phyloP scores from a whole-genome alignment of 257 asterid species.

The Solanum habrochaites region DNA sequence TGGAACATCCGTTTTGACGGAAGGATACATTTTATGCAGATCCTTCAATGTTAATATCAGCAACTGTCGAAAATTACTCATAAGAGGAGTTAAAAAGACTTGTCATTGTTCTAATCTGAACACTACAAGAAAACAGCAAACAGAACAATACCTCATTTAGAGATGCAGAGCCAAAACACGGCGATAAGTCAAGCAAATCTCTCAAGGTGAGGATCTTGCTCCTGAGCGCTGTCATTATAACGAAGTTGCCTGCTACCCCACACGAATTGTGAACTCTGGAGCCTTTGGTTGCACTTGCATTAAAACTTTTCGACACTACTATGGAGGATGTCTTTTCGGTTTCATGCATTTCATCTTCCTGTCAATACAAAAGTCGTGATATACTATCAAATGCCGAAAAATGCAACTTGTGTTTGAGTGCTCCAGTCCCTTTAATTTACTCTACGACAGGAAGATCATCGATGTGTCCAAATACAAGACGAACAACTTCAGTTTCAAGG shows the following conservation, averaged over 20 bases:
- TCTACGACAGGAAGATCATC: not conserved
- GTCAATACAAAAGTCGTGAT: not conserved
- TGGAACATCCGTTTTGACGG: conserved; percentile 6
- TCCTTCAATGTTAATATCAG: conserved; percentile 58
- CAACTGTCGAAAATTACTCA: conserved; percentile 28
- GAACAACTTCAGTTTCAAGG: not conserved
- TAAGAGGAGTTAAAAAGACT: not conserved
- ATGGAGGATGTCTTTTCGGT: not conserved
- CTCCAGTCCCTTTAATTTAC: not conserved
- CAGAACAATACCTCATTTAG: conserved; percentile 42
- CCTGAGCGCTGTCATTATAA: conserved; percentile 36
- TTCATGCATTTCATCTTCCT: not conserved
- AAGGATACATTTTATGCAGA: conserved; percentile 35
- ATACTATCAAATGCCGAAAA: not conserved
- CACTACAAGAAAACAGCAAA: not conserved
- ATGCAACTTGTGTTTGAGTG: not conserved
- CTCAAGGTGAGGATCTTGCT: conserved; percentile 53
- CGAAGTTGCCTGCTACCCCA: conserved; percentile 35
- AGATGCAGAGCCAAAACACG: conserved; percentile 50
- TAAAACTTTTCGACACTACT: not conserved
- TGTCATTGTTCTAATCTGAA: not conserved
- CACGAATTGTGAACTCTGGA: conserved; percentile 19
- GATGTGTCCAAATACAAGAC: not conserved
- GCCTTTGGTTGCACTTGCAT: conserved; percentile 5
- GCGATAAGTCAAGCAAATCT: conserved; percentile 74